Evolutionary conservation across 805 yeast genomes (phyloP).

Genomic region (Lipomyces chichibuensis): DNA sequence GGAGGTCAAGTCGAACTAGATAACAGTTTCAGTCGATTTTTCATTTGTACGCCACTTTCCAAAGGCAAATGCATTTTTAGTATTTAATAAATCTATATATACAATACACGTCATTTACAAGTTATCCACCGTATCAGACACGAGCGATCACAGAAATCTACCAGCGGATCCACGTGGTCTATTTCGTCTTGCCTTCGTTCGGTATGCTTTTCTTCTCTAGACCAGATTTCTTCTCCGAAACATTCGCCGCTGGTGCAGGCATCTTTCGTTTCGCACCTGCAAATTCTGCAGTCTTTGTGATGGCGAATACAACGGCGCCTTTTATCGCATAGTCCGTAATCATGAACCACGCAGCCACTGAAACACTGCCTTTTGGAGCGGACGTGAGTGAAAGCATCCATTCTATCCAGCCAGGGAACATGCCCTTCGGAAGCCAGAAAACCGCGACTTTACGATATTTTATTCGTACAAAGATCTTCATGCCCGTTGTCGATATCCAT

Average conservation of each 20-base stretch:
- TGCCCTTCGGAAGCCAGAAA: conserved; percentile 60
- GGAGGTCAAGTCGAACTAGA: conserved; percentile 12
- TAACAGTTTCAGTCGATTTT: neutral
- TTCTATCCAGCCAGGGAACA: conserved; percentile 59
- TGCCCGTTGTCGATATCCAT: conserved; percentile 49
- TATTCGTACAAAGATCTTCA: conserved; percentile 52
- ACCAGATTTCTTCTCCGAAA: neutral
- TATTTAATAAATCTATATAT: neutral
- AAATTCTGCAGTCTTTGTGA: conserved; percentile 4
- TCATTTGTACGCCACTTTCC: neutral
- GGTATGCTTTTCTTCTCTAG: neutral
- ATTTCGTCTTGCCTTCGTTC: neutral
- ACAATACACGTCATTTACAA: neutral
- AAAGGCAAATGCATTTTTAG: neutral
- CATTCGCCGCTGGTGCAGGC: neutral
- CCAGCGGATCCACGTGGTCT: neutral
- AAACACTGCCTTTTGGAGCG: conserved; percentile 47
- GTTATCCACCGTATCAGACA: neutral
- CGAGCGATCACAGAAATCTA: neutral
- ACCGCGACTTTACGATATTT: conserved; percentile 59
- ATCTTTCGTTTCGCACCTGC: neutral
- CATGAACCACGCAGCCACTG: conserved; percentile 39
- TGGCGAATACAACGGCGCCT: conserved; percentile 9
- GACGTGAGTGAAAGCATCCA: conserved; percentile 67
- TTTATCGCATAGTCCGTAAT: conserved; percentile 34